Percentiles rank a stretch among this genome's conserved stretches.
Conservation (phyloP, 441 rosid species). For the Bocquillonia castaneifolia region DNA sequence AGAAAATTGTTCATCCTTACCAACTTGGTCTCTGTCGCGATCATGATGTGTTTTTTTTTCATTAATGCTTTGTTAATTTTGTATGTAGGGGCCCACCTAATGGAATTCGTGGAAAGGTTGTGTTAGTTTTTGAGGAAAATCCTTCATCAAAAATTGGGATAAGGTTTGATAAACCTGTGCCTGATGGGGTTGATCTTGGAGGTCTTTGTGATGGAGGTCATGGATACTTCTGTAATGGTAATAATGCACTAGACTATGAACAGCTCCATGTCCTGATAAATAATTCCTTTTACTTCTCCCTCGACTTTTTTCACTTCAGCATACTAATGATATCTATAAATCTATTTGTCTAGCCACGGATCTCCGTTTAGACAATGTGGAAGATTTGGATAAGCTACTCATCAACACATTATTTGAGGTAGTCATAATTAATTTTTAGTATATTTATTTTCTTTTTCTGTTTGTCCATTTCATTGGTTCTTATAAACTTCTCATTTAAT, state of each 20-base stretch:
- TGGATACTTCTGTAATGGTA: conserved; percentile 76
- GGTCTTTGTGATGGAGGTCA: conserved; percentile 52
- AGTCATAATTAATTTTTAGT: conserved; percentile 10
- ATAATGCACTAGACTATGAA: conserved; percentile 16
- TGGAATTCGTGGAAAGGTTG: conserved; percentile 61
- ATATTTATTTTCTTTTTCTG: conserved; percentile 9
- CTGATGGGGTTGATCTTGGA: conserved; percentile 76
- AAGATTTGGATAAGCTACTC: conserved; percentile 62
- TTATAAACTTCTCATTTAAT: conserved; percentile 10
- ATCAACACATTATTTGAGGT: conserved; percentile 72
- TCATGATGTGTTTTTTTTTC: neutral
- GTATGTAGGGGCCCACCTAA: conserved; percentile 52
- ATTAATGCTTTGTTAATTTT: conserved; percentile 23
- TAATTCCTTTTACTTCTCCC: conserved; percentile 1
- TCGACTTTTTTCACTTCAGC: conserved; percentile 10
- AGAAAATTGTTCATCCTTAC: conserved; percentile 2
- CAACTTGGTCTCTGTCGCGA: conserved; percentile 9
- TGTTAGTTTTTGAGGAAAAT: conserved; percentile 54
- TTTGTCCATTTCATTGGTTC: conserved; percentile 18
- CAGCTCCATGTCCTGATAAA: conserved; percentile 10
- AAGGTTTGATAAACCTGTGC: conserved; percentile 57
- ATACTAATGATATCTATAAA: conserved; percentile 16
- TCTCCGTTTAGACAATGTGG: conserved; percentile 56
- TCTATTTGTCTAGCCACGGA: conserved; percentile 42
- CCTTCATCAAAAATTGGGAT: conserved; percentile 66